Conservation (phyloP, 106 monocot species). For the Posidonia australis region DNA sequence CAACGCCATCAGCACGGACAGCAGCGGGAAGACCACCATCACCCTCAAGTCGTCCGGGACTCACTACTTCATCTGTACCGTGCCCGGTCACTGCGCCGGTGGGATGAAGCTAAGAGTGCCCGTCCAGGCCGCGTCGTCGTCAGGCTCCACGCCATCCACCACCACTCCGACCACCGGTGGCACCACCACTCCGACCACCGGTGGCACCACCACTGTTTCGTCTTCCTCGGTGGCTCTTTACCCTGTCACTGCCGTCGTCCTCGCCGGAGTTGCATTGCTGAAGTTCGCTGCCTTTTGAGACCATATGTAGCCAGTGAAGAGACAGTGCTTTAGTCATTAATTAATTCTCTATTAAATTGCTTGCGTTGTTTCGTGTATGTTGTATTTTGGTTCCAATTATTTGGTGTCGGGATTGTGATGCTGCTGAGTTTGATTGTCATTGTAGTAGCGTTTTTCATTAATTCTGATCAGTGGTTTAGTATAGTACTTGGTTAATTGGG, state of each 20-base stretch:
- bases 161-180: background rate
- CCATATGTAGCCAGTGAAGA: conserved; percentile 1
- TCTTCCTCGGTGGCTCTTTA: background rate
- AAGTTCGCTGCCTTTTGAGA: background rate
- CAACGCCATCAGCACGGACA: conserved; percentile 23
- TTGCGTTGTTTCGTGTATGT: background rate
- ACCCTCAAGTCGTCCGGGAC: conserved; percentile 28
- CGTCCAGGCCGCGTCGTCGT: conserved; percentile 1
- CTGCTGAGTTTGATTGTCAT: too few relatives aligned
- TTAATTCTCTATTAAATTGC: background rate
- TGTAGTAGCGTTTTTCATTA: too few relatives aligned
- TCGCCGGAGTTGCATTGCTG: background rate
- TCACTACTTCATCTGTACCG: conserved; percentile 34
- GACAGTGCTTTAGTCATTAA: background rate
- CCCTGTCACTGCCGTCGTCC: background rate
- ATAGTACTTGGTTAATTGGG: too few relatives aligned
- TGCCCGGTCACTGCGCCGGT: conserved; percentile 37
- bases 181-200: background rate
- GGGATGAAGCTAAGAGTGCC: conserved; percentile 48
- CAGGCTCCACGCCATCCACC: background rate
- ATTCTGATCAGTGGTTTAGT: too few relatives aligned
- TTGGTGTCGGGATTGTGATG: too few relatives aligned
- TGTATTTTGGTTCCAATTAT: too few relatives aligned
- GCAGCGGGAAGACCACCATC: conserved; percentile 29
- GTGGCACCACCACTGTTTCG: background rate